These are phyloP conservation scores for Solanum gracilifrons DNA, from an alignment of 257 asterid genomes.

Conservation along the genomic window DNA sequence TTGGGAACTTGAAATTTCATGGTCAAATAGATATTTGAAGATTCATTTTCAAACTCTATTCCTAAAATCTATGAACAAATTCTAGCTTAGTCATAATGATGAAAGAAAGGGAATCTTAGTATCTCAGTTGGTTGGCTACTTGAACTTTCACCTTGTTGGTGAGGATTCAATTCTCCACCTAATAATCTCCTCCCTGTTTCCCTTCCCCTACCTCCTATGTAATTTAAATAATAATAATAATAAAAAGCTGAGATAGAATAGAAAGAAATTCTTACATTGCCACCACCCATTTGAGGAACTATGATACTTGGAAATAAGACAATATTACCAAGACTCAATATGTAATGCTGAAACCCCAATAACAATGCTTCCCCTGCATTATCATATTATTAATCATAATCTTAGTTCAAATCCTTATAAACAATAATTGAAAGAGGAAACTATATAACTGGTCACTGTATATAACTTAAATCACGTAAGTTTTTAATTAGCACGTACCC, in stretches of 20 bases:
- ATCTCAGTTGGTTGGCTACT: background rate
- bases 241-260: background rate
- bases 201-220: background rate
- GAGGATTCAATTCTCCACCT: background rate
- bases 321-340: conserved; percentile 50
- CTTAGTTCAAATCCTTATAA: background rate
- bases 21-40: background rate
- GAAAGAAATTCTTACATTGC: conserved; percentile 31
- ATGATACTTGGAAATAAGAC: conserved; percentile 54
- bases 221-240: background rate
- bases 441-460: background rate
- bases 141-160: background rate
- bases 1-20: background rate
- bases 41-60: background rate
- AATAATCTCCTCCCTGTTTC: background rate
- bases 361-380: conserved; percentile 47
- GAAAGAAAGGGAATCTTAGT: background rate
- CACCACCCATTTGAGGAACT: conserved; percentile 77
- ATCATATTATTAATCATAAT: background rate
- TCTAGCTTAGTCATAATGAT: background rate
- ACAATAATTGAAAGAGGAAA: background rate
- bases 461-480: background rate
- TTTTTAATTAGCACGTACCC: conserved; percentile 16
- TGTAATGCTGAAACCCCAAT: conserved; percentile 77
- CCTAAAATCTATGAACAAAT: background rate